Percentiles rank a stretch among this genome's conserved stretches.
phyloP scores from a whole-genome alignment of 805 yeast genomes.

The Sugiyamaella boreocaroliniensis region DNA sequence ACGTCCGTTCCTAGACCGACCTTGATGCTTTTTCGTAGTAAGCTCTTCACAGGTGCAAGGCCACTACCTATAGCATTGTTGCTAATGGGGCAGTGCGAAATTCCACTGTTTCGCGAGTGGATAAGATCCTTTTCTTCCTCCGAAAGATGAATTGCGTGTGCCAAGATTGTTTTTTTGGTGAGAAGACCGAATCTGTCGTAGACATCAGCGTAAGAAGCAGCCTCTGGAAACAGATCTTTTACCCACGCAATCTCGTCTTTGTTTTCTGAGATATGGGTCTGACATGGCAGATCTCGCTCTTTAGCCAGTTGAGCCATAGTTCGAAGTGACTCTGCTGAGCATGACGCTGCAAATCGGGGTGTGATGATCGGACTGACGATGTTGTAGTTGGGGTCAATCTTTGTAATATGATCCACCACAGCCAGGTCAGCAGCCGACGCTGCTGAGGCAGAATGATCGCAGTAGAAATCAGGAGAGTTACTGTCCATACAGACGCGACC shows the following conservation, averaged over 20 bases:
- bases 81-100: constrained; percentile 90
- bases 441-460: constrained; percentile 47
- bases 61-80: constrained; percentile 87
- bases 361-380: constrained; percentile 70
- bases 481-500: constrained; percentile 94
- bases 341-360: constrained; percentile 91
- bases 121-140: constrained; percentile 59
- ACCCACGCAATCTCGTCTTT: constrained; percentile 70
- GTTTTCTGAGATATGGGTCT: constrained; percentile 89
- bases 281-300: constrained; percentile 54
- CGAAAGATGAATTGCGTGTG: constrained; percentile 78
- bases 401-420: constrained; percentile 50
- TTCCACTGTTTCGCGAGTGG: constrained; percentile 51
- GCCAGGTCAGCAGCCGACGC: constrained; percentile 48
- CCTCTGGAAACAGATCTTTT: constrained; percentile 61
- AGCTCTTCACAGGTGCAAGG: constrained; percentile 71
- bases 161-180: constrained; percentile 64
- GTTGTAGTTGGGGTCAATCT: constrained; percentile 47
- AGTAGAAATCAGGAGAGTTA: constrained; percentile 67
- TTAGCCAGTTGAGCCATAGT: constrained; percentile 57
- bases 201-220: constrained; percentile 64
- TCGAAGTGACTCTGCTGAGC: constrained; percentile 55
- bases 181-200: constrained; percentile 60
- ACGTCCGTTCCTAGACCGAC: constrained; percentile 80
- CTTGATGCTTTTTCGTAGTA: constrained; percentile 57